Base-by-base conservation (phyloP, 305 asterid species). In the Solanum hybrid region DNA sequence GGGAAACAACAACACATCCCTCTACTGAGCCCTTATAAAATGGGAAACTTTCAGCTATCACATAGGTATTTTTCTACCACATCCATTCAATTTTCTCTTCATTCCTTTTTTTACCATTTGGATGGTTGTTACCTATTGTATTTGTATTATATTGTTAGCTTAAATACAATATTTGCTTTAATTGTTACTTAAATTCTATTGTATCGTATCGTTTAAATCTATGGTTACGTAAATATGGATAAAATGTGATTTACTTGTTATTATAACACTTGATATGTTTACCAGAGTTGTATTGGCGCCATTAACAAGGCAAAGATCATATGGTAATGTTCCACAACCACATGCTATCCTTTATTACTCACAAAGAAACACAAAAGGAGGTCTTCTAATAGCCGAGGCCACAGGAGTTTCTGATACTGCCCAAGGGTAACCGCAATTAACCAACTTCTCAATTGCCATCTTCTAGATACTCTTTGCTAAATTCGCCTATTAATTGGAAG, bases 401-500 rank as follows among this genome's bases (percentile, higher is more conserved):
- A 17, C 70, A 17, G 24, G 70, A 17, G 70, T 57, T 57, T 57
- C 70, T 57, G 70, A 57, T 8, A 57, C 70, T 57, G 70, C 70
- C 70, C 70, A 57, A 57, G 70, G 70, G 70, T 57, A 57, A 57
- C 68, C 68, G 20, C 20, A 57, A 57, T 57, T 57, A 5, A 57
- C 70, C 70, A 57, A 57, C 9, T 57, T 57, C 70, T 57, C 70
- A 15, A 57, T 57, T 45, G 29, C 51, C 8, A 82, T 13, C 68
- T 77, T 33, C 29, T 4, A 22, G 22, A 32, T 45, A 24, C 14
- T 79, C 78, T 77, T 65, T 57, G 14, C 70, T 83, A 41, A 89
- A 36, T 80, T 41, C 2, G 6, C 20, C 88, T 29, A 86, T 73
- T 41, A 4, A 41, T 12, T 41, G 57, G 70, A 88, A 95, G 98